Percentiles rank a stretch among this genome's conserved stretches.
Evolutionary conservation across 768 basidiomycete species (phyloP).

Genomic region (Austroboletus festivus): DNA sequence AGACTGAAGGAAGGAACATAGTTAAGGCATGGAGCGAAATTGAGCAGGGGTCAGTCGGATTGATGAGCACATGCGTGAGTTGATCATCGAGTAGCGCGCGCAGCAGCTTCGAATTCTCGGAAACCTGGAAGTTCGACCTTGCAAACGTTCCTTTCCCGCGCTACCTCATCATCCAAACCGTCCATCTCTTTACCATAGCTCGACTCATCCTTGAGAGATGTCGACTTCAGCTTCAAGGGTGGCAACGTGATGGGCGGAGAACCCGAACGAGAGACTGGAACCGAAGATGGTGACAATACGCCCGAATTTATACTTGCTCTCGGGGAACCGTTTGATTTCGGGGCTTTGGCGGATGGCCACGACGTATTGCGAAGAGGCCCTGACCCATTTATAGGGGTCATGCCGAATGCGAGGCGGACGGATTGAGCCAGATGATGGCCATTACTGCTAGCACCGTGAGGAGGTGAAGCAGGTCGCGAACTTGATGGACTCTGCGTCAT

Average conservation of each 20-base stretch:
- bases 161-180: constrained; percentile 20
- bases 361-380: constrained; percentile 37
- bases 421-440: constrained; percentile 78
- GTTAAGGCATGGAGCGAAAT: not conserved
- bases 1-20: constrained; percentile 6
- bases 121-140: constrained; percentile 60
- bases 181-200: constrained; percentile 19
- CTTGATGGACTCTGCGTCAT: constrained; percentile 46
- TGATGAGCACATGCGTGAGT: constrained; percentile 2
- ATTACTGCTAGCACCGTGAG: constrained; percentile 34
- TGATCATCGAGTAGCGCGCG: constrained; percentile 19
- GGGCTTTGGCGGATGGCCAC: constrained; percentile 31
- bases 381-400: constrained; percentile 71
- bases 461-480: constrained; percentile 62
- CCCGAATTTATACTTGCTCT: constrained; percentile 5
- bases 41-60: not conserved
- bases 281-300: constrained; percentile 19
- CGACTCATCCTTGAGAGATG: constrained; percentile 10
- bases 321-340: constrained; percentile 12
- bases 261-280: constrained; percentile 59
- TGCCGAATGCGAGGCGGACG: constrained; percentile 84
- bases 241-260: constrained; percentile 73
- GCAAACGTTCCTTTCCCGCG: constrained; percentile 16
- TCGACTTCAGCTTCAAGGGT: constrained; percentile 53
- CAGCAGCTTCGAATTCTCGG: constrained; percentile 60